Conservation (phyloP, 768 basidiomycete species). For the Heimioporus sp. region DNA sequence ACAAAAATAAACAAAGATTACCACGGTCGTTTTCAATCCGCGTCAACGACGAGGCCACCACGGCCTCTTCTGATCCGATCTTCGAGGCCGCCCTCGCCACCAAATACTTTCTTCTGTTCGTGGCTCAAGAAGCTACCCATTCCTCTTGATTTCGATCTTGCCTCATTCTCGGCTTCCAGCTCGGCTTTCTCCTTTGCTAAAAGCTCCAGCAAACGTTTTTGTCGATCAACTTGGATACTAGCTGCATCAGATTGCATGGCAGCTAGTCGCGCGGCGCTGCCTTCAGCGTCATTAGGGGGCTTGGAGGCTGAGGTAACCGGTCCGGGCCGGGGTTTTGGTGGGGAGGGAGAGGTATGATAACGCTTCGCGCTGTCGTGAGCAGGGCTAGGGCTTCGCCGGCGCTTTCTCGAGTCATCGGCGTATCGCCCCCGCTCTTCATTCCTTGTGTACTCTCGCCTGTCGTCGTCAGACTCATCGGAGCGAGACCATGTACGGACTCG, state of each 20-base stretch:
- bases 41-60: constrained; percentile 66
- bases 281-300: constrained; percentile 35
- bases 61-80: constrained; percentile 74
- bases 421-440: constrained; percentile 23
- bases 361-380: constrained; percentile 41
- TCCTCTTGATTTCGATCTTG: constrained; percentile 68
- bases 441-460: constrained; percentile 28
- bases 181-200: constrained; percentile 80
- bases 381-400: constrained; percentile 37
- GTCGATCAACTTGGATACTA: constrained; percentile 64
- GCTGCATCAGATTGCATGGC: constrained; percentile 82
- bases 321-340: constrained; percentile 20
- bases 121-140: constrained; percentile 79
- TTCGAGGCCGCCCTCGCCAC: constrained; percentile 73
- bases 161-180: constrained; percentile 65
- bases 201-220: constrained; percentile 64
- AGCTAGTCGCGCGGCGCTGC: constrained; percentile 82
- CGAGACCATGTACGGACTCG: constrained; percentile 43
- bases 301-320: constrained; percentile 12
- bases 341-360: constrained; percentile 43
- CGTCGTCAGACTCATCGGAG: constrained; percentile 54
- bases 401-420: constrained; percentile 37
- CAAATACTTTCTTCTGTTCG: constrained; percentile 84
- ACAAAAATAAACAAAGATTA: neutral
- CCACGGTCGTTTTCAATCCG: constrained; percentile 19